Conservation (phyloP, 1,284 basidiomycete genomes). For the Exsudoporus floridanus region DNA sequence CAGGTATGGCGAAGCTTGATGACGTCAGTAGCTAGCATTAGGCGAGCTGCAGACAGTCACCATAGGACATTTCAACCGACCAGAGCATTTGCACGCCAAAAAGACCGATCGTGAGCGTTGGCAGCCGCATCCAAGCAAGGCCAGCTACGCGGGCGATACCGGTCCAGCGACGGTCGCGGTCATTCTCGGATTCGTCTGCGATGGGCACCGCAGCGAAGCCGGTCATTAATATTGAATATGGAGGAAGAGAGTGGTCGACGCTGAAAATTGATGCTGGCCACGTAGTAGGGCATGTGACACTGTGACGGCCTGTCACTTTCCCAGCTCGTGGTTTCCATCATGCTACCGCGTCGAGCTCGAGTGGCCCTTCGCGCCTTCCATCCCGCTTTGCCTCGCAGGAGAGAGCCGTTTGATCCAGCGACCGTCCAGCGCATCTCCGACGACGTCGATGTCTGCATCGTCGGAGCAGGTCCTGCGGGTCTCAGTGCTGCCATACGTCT, state of each 20-base stretch:
- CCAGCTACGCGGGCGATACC: slow-evolving; percentile 59
- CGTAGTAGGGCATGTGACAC: not conserved
- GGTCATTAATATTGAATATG: too few species aligned
- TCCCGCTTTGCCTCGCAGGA: slow-evolving; percentile 25
- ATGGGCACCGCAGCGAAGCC: slow-evolving; percentile 45
- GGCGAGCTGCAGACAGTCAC: slow-evolving; percentile 40
- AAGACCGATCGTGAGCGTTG: slow-evolving; percentile 73
- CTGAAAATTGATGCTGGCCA: too few species aligned
- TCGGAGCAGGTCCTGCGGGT: slow-evolving; percentile 94
- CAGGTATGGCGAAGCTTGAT: slow-evolving; percentile 82
- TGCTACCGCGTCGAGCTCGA: not conserved
- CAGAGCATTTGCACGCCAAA: slow-evolving; percentile 84
- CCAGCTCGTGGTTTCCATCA: too few species aligned
- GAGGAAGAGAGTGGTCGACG: not conserved
- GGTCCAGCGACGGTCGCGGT: slow-evolving; percentile 44
- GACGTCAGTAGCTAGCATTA: not conserved
- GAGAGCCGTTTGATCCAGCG: slow-evolving; percentile 48
- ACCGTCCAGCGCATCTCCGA: slow-evolving; percentile 77
- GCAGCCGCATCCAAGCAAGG: slow-evolving; percentile 62
- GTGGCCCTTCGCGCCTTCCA: slow-evolving; percentile 30
- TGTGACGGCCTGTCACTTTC: not conserved
- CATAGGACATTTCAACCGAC: slow-evolving; percentile 92
- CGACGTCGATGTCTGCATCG: slow-evolving; percentile 95
- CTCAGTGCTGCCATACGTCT: slow-evolving; percentile 94
- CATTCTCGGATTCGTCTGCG: slow-evolving; percentile 37